These are phyloP conservation scores for Lepiota brunneoincarnata DNA, from an alignment of 768 basidiomycete genomes.

Conservation along the genomic window DNA sequence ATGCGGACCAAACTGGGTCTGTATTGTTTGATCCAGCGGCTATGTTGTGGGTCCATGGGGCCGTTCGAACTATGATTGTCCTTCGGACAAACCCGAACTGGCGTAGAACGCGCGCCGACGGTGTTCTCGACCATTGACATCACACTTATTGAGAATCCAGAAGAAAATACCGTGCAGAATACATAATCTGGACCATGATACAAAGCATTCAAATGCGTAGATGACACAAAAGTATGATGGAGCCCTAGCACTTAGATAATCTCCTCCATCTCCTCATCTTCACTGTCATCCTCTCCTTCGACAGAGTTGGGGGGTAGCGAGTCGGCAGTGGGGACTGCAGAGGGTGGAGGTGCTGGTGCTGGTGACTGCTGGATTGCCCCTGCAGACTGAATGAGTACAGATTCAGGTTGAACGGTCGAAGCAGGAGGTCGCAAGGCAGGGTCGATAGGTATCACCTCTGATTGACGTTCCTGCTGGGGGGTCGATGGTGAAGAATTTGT, in stretches of 20 bases:
- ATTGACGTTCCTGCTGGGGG: conserved; percentile 1
- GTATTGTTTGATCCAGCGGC: too few species aligned
- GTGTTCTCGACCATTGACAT: too few species aligned
- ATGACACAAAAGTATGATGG: neutral
- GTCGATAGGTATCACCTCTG: neutral
- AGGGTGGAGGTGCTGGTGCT: neutral
- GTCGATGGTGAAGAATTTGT: neutral
- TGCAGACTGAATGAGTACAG: neutral
- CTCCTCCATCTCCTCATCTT: conserved; percentile 46
- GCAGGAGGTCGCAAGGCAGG: neutral
- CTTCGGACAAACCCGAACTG: too few species aligned
- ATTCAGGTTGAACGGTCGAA: neutral
- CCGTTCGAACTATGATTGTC: too few species aligned
- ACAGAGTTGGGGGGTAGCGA: conserved; percentile 4
- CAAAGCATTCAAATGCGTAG: neutral
- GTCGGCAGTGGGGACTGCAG: conserved; percentile 6
- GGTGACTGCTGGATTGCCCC: neutral
- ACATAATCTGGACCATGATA: too few species aligned
- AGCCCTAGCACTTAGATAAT: conserved; percentile 26
- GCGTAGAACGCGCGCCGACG: too few species aligned
- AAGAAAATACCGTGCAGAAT: neutral
- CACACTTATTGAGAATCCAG: too few species aligned
- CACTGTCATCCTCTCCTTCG: conserved; percentile 28
- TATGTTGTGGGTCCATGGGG: too few species aligned
- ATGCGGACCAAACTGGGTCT: too few species aligned